Conservation (phyloP, 2,329 filamentous ascomycete genomes). For the Colletotrichum camelliae region DNA sequence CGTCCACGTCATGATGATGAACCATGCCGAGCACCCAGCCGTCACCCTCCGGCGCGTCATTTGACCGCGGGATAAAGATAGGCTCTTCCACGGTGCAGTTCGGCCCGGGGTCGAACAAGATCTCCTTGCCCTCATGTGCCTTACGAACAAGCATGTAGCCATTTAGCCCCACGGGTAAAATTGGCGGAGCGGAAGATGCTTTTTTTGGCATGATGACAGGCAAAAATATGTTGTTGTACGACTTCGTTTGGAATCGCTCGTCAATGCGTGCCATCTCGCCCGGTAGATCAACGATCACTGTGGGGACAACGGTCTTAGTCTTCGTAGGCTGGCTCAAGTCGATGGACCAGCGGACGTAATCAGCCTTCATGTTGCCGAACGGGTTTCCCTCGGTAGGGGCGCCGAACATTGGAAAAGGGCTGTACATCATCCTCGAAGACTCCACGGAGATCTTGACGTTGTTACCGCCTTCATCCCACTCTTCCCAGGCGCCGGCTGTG, state of each 20-base stretch:
- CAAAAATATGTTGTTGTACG: slow-evolving; percentile 44
- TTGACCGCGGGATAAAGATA: slow-evolving; percentile 43
- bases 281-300: slow-evolving; percentile 39
- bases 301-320: slow-evolving; percentile 30
- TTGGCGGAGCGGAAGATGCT: neutral
- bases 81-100: slow-evolving; percentile 45
- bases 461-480: neutral
- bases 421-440: neutral
- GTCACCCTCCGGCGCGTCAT: slow-evolving; percentile 41
- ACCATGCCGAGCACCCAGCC: slow-evolving; percentile 45
- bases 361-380: slow-evolving; percentile 36
- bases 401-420: slow-evolving; percentile 24
- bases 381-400: slow-evolving; percentile 3
- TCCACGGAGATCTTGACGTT: neutral
- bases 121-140: neutral
- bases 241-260: slow-evolving; percentile 43
- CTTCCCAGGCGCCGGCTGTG: neutral
- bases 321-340: slow-evolving; percentile 34
- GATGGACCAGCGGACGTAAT: slow-evolving; percentile 45
- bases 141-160: neutral
- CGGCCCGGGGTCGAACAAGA: neutral
- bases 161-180: slow-evolving; percentile 37
- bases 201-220: slow-evolving; percentile 37
- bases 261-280: slow-evolving; percentile 50
- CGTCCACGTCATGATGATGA: slow-evolving; percentile 12